phyloP scores from a whole-genome alignment of 1,139 yeast species.

The Yamadazyma pseudoaaseri region DNA sequence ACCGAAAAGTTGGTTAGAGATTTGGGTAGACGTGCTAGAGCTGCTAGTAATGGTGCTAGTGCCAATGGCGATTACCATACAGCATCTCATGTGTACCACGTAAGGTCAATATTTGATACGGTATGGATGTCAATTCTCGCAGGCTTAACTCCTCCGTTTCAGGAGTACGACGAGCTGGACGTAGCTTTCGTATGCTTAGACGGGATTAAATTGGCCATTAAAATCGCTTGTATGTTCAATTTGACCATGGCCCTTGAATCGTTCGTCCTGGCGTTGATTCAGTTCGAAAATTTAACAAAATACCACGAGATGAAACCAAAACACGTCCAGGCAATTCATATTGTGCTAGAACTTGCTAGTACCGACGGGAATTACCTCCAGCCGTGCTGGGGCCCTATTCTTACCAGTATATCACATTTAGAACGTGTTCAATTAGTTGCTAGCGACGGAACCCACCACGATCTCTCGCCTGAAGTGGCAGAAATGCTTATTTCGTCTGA shows the following conservation, averaged over 20 bases:
- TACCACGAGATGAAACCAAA: conserved; percentile 76
- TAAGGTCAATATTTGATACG: conserved; percentile 88
- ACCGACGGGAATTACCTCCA: conserved; percentile 73
- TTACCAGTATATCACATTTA: conserved; percentile 82
- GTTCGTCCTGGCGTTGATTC: conserved; percentile 85
- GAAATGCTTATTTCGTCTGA: conserved; percentile 69
- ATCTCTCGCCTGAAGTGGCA: conserved; percentile 37
- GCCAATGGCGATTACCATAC: background rate
- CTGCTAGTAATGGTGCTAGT: background rate
- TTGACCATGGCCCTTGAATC: conserved; percentile 84
- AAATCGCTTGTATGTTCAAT: conserved; percentile 82
- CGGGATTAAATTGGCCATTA: conserved; percentile 79
- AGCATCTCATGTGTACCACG: conserved; percentile 85
- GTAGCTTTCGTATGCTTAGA: conserved; percentile 73
- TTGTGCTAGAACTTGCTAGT: conserved; percentile 74
- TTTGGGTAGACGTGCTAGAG: conserved; percentile 43
- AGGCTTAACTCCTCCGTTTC: conserved; percentile 90
- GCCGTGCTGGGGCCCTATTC: conserved; percentile 78
- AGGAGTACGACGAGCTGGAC: conserved; percentile 79
- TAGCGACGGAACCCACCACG: conserved; percentile 69
- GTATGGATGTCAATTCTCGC: conserved; percentile 97
- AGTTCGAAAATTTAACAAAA: conserved; percentile 78
- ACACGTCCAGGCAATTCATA: conserved; percentile 76
- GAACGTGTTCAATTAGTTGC: conserved; percentile 88
- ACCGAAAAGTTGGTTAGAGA: conserved; percentile 82